Evolutionary conservation across 2,329 filamentous ascomycete genomes (phyloP), one percentile per base, ranked within the genome.

Genomic region (Calonectria pseudoreteaudii): DNA sequence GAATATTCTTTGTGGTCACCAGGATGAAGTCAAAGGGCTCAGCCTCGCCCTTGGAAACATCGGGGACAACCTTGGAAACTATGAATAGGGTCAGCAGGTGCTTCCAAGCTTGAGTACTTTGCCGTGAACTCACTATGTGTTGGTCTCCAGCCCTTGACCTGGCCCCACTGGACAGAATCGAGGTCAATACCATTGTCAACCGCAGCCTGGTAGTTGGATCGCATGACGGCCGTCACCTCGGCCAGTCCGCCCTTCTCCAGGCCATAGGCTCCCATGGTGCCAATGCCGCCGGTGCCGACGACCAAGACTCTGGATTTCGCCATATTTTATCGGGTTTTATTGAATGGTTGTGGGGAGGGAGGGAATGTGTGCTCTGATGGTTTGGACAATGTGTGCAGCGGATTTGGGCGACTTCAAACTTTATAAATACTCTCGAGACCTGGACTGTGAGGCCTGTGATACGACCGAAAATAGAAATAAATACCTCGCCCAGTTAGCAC

Each of bases 1-100:
- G 86, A 38, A 90, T 82, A 76, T 91, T 92, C 78, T 93, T 93
- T 16, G 90, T 92, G 8, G 87, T 86, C 47, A 89, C 85, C 7
- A 93, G 81, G 41, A 92, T 86, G 75, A 88, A 92, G 81, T 92
- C 88, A 78, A 88, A 92, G 1, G 85, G 83, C 1, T 75, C 71
- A 20, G 70, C 41, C 47, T 34, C 53, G 10, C 68, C 75, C 70
- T 74, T 66, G 23, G 36, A 18, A 7, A 89, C 83, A 56, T 90
- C 79, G 0, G 90, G 90, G 28, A 91, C 83, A 4, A 81, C 82
- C 56, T 88, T 87, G 68, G 85, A 81, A 41, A 91, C 87, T 88
- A 73, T 26, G 1, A 71, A 10, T 56, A 20, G 16, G 26, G 18
- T 14, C 20, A 66, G 44, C 6, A 10, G 2, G 3, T 28, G 20